Evolutionary conservation across 1,139 yeast genomes (phyloP).

Genomic region (Suhomyces bolitotheri): DNA sequence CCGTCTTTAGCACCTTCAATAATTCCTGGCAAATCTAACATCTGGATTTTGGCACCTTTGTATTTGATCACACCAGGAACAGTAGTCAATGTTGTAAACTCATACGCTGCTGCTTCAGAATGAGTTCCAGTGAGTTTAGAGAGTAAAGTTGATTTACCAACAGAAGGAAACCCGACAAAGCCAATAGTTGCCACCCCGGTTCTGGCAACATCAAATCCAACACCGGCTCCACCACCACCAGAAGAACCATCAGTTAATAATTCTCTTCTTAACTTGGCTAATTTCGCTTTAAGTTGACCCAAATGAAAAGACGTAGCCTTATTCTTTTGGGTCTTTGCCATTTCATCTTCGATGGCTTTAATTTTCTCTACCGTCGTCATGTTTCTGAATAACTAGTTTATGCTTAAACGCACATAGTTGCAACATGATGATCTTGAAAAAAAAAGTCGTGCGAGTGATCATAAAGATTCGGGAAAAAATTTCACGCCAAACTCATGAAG

Average conservation of each 20-base stretch:
- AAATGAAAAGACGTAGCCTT: slow-evolving; percentile 94
- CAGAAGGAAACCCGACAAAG: slow-evolving; percentile 97
- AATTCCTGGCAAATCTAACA: slow-evolving; percentile 97
- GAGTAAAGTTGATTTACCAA: slow-evolving; percentile 90
- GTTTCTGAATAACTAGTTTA: slow-evolving; percentile 23
- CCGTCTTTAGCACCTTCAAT: slow-evolving; percentile 99
- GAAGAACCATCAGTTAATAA: slow-evolving; percentile 76
- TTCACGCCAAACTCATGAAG: too few species aligned
- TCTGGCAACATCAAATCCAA: slow-evolving; percentile 95
- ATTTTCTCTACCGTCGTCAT: slow-evolving; percentile 89
- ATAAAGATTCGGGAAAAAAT: slow-evolving; percentile 14
- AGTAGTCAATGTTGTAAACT: slow-evolving; percentile 94
- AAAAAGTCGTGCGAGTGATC: slow-evolving; percentile 13
- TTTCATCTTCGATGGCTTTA: slow-evolving; percentile 90
- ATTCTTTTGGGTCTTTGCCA: slow-evolving; percentile 94
- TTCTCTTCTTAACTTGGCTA: slow-evolving; percentile 93
- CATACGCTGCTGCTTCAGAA: slow-evolving; percentile 96
- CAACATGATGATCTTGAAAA: slow-evolving; percentile 10
- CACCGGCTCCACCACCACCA: slow-evolving; percentile 84
- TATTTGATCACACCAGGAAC: slow-evolving; percentile 96
- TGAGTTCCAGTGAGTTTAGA: slow-evolving; percentile 92
- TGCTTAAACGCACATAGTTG: background rate
- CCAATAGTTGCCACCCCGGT: slow-evolving; percentile 98
- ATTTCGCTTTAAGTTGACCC: slow-evolving; percentile 94
- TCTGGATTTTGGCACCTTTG: slow-evolving; percentile 96